Evolutionary conservation across 148 eudicot genomes (phyloP), one percentile per base, ranked within the genome.

Genomic region (Silene conica): DNA sequence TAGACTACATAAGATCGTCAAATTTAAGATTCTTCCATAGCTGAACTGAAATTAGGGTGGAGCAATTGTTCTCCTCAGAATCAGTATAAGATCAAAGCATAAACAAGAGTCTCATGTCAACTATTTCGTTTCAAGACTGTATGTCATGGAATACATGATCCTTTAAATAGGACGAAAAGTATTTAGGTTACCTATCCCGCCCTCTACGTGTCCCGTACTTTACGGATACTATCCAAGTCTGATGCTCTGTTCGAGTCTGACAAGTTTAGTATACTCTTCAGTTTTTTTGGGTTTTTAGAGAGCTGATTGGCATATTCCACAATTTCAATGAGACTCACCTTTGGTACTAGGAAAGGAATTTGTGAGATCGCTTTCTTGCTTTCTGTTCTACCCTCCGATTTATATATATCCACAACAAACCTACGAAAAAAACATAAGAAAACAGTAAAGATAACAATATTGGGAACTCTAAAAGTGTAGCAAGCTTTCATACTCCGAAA

Each of bases 311-410:
- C 67, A 63, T 28, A 5, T 63, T 38, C 43, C 67, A 28, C 41
- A 26, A 18, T 6, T 63, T 28, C 38, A 62, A 62, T 15, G 41
- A 19, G 6, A 52, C n/a, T 58, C 60, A 87, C 94, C 91, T 89
- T 86, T 34, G 94, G 94, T 70, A 87, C 70, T 84, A 81, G 66
- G 65, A 89, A 74, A 64, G 89, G 94, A 75, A 89, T 87, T 75
- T 70, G 76, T 2, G 69, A 57, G 60, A 87, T 72, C 57, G 26
- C 69, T 12, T 72, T 28, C 46, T 70, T 67, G 52, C 57, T 75
- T 72, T 83, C 85, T 63, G 76, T 62, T 75, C 85, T 82, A 8
- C 83, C 89, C 73, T 81, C 86, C 31, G 74, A 69, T 69, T 60
- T 78, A 71, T 71, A 87, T 52, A 87, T 86, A 80, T 84, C 89